phyloP scores from a whole-genome alignment of 345 rosid species.

The Eucalyptus dawsonii region DNA sequence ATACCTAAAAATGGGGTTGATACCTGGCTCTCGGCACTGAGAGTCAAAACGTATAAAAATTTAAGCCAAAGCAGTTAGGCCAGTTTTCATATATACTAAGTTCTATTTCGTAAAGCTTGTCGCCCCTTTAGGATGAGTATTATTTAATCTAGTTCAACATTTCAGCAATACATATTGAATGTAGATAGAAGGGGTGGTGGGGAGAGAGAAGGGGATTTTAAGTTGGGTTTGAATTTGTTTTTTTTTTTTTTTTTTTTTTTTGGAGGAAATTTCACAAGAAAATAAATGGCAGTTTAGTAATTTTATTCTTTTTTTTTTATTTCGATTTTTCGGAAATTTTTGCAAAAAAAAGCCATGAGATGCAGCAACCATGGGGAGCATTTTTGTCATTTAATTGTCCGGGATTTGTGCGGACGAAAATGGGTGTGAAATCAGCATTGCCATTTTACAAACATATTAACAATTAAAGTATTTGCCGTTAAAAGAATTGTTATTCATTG shows the following conservation, averaged over 20 bases:
- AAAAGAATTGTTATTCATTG: neutral
- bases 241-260: no score
- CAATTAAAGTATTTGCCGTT: neutral
- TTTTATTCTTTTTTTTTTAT: neutral
- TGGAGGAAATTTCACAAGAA: neutral
- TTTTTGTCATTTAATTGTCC: neutral
- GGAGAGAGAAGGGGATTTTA: neutral
- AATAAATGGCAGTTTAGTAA: neutral
- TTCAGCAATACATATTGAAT: neutral
- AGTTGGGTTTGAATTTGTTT: neutral
- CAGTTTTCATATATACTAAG: neutral
- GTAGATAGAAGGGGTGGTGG: neutral
- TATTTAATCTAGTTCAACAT: neutral
- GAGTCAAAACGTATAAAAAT: neutral
- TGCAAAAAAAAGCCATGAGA: neutral
- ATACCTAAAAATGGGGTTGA: neutral
- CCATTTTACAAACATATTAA: neutral
- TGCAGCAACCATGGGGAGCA: neutral
- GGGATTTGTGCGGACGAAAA: neutral
- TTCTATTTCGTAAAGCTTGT: neutral
- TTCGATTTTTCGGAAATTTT: neutral
- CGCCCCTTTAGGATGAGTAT: neutral
- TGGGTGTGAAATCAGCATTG: neutral
- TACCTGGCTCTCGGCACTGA: neutral
- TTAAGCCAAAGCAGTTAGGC: neutral